A percentile compares a stretch with the other conserved stretches of the same genome.
Conservation (phyloP, 1,284 basidiomycete species). For the Pulveroboletus sp. region DNA sequence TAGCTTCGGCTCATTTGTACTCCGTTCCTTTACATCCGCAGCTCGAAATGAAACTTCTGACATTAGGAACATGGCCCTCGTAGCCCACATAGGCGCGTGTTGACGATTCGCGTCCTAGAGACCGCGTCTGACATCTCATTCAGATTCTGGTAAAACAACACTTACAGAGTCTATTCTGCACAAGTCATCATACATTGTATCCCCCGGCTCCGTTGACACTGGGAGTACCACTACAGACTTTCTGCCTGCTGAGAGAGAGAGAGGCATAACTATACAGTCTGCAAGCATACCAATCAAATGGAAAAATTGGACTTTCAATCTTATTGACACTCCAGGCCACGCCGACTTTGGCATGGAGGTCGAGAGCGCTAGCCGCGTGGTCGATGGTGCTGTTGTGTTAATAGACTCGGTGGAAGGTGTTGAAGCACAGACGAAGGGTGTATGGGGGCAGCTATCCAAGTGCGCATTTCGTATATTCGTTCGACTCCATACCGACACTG, state of each 20-base stretch:
- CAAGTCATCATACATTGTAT: constrained; percentile 69
- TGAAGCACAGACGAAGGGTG: constrained; percentile 85
- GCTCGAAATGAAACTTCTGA: constrained; percentile 32
- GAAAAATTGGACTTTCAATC: constrained; percentile 79
- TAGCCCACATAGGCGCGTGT: constrained; percentile 74
- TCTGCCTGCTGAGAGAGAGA: constrained; percentile 82
- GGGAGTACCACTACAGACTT: constrained; percentile 92
- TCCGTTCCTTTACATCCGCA: constrained; percentile 21
- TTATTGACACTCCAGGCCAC: constrained; percentile 90
- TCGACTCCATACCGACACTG: neutral
- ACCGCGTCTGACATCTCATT: constrained; percentile 17
- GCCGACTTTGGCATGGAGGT: constrained; percentile 95
- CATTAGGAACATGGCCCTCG: constrained; percentile 75
- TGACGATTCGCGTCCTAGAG: neutral
- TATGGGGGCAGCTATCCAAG: constrained; percentile 85
- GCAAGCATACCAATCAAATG: constrained; percentile 90
- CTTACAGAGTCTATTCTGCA: constrained; percentile 85
- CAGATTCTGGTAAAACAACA: constrained; percentile 90
- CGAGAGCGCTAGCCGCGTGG: constrained; percentile 85
- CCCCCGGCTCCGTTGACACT: constrained; percentile 80
- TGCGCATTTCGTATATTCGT: constrained; percentile 36
- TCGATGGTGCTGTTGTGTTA: constrained; percentile 85
- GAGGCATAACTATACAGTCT: constrained; percentile 90
- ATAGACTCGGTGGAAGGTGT: constrained; percentile 91
- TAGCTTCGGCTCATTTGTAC: neutral